Evolutionary conservation across 1,284 basidiomycete genomes (phyloP).

Genomic region (Sanghuangporus baumii): DNA sequence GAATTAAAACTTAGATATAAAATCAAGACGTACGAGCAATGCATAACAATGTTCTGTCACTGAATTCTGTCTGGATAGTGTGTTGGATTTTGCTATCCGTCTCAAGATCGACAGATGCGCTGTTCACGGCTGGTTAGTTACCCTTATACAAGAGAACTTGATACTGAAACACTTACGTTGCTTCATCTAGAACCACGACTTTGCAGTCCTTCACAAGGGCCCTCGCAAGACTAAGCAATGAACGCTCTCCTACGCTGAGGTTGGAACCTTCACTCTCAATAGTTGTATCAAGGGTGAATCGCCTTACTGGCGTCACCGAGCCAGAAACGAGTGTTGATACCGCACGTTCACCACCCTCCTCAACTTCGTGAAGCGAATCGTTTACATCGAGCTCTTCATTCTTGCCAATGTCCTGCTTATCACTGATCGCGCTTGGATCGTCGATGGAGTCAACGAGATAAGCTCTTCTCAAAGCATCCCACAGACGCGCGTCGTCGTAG

Average conservation of each 20-base stretch:
- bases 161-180: slow-evolving; percentile 33
- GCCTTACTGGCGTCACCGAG: slow-evolving; percentile 20
- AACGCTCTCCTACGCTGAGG: slow-evolving; percentile 59
- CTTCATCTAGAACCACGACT: slow-evolving; percentile 62
- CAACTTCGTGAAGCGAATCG: background rate
- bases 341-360: background rate
- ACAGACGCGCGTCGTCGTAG: slow-evolving; percentile 53
- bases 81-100: slow-evolving; percentile 70
- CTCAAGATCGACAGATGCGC: slow-evolving; percentile 61
- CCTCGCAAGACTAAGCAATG: slow-evolving; percentile 65
- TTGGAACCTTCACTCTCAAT: slow-evolving; percentile 66
- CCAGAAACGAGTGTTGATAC: slow-evolving; percentile 11
- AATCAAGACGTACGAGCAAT: slow-evolving; percentile 47
- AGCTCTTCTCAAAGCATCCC: slow-evolving; percentile 57
- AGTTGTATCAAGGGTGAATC: slow-evolving; percentile 49
- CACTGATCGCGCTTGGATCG: background rate
- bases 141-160: background rate
- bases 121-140: slow-evolving; percentile 18
- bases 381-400: background rate
- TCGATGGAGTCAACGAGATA: slow-evolving; percentile 39
- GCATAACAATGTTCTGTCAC: slow-evolving; percentile 54
- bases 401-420: background rate
- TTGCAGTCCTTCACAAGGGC: slow-evolving; percentile 56
- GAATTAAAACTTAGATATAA: background rate
- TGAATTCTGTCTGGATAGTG: slow-evolving; percentile 64